Evolutionary conservation across 768 basidiomycete species (phyloP).

Genomic region (Tremella yokohamensis): DNA sequence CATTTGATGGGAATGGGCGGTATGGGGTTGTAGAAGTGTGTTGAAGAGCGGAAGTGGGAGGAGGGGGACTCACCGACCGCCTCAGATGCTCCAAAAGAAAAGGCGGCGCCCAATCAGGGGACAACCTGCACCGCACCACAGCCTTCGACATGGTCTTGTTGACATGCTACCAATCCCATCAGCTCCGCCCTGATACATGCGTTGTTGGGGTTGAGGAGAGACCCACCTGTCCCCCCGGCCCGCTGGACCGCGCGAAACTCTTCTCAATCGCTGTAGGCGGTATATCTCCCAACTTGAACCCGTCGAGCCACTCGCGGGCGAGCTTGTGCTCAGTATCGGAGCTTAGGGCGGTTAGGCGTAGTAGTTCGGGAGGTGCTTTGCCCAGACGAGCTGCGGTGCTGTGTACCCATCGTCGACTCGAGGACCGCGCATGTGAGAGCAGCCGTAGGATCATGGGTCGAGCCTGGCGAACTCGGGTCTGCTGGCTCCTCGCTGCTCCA

Average conservation of each 20-base stretch:
- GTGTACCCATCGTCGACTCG: no score
- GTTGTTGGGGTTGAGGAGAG: not conserved
- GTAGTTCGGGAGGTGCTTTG: constrained; percentile 9
- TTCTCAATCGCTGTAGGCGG: constrained; percentile 36
- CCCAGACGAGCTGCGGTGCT: no score
- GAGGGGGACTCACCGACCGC: constrained; percentile 36
- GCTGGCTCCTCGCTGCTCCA: no score
- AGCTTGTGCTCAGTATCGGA: constrained; percentile 21
- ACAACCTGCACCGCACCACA: constrained; percentile 26
- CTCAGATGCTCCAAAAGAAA: constrained; percentile 32
- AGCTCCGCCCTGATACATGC: not conserved
- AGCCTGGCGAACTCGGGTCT: no score
- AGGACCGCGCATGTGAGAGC: no score
- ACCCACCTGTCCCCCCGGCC: constrained; percentile 49
- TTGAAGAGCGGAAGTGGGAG: not conserved
- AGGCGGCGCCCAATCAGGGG: constrained; percentile 34
- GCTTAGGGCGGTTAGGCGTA: constrained; percentile 3
- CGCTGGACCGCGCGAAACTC: constrained; percentile 34
- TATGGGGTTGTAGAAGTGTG: not conserved
- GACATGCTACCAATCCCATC: constrained; percentile 40
- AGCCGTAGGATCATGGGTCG: no score
- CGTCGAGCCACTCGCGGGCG: constrained; percentile 32
- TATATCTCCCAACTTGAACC: constrained; percentile 32
- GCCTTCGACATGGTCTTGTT: constrained; percentile 51
- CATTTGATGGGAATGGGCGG: not conserved